Percentiles rank a stretch among this genome's conserved stretches.
These are phyloP conservation scores for Aspergillus oerlinghausenensis DNA, from an alignment of 2,329 filamentous ascomycete species.

Conservation along the genomic window DNA sequence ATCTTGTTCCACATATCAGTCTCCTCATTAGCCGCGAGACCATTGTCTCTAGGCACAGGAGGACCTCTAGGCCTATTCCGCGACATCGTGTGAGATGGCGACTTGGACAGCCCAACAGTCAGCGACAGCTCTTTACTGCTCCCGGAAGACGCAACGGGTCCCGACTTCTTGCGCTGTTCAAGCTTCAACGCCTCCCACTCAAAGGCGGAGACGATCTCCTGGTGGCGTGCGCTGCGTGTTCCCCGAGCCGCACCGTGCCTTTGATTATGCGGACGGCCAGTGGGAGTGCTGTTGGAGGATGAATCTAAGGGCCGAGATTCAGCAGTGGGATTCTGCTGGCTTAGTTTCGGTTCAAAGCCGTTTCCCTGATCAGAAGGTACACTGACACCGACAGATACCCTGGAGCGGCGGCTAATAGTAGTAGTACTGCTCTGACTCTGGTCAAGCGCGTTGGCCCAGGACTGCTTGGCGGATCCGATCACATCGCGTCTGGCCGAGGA, in stretches of 20 bases:
- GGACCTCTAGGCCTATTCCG: constrained; percentile 39
- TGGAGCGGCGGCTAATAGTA: neutral
- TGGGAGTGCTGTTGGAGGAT: neutral
- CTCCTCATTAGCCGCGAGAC: constrained; percentile 41
- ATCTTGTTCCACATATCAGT: constrained; percentile 44
- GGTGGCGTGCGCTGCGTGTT: constrained; percentile 18
- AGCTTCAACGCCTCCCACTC: constrained; percentile 26
- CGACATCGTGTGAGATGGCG: constrained; percentile 29
- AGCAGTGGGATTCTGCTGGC: constrained; percentile 2
- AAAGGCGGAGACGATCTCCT: constrained; percentile 19
- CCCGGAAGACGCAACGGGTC: constrained; percentile 3
- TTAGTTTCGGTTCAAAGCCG: neutral
- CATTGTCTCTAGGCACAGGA: constrained; percentile 37
- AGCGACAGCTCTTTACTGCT: constrained; percentile 6
- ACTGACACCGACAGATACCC: neutral
- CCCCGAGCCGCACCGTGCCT: constrained; percentile 21
- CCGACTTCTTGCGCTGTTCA: constrained; percentile 11
- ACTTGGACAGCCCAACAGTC: neutral
- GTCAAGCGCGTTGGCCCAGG: neutral
- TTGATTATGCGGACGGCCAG: constrained; percentile 10
- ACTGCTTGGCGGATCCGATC: neutral
- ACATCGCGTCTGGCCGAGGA: neutral
- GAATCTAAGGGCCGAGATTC: constrained; percentile 1
- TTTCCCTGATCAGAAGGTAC: neutral
- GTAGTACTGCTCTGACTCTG: neutral